Base-by-base conservation (phyloP, 1,284 basidiomycete species). In the Termitomyces sp. region DNA sequence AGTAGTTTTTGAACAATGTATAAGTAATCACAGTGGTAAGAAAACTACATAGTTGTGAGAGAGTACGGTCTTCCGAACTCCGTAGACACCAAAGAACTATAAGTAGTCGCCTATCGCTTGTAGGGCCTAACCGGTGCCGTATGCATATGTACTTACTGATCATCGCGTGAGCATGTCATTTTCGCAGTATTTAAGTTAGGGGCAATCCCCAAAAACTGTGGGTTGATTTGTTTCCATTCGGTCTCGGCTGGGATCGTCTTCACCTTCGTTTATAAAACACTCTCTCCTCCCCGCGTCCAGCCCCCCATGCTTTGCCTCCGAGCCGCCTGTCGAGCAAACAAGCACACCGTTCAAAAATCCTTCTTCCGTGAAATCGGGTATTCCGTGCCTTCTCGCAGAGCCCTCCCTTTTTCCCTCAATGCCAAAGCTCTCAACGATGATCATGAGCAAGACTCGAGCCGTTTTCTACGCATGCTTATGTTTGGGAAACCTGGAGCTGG, bases 401-500 rank as follows among this genome's bases (percentile, higher is more conserved):
- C 80, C 6, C 60, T 80, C 3, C 74, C 83, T 6, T 79, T 83
- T 63, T 76, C 74, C 45, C 72, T 83, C 31, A 78, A 75, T 47
- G 55, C 66, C 52, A 67, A 58, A 61, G 66, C 55, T 48, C 55
- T 54, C 33, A 56, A 63, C 8, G 69, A 71, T 13, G 67, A 66
- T 14, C 61, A 68, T 47, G 66, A 71, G 43, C 60, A 62, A 45
- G 69, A 66, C 60, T 73, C 60, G 61, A 66, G 52, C 39, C 73
- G 72, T 53, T 65, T 77, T 43, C 70, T 89, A 44, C 79, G 88
- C 35, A 87, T 91, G 84, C 72, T 91, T 54, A 84, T 91, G 78
- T 90, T 91, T 64, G 88, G 88, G 10, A 91, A 91, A 68, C 88
- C 88, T 3, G 88, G 86, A 28, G 80, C 85, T 38, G 86, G 88